Base-by-base conservation (phyloP, 257 asterid genomes). In the Schizonepeta tenuifolia region DNA sequence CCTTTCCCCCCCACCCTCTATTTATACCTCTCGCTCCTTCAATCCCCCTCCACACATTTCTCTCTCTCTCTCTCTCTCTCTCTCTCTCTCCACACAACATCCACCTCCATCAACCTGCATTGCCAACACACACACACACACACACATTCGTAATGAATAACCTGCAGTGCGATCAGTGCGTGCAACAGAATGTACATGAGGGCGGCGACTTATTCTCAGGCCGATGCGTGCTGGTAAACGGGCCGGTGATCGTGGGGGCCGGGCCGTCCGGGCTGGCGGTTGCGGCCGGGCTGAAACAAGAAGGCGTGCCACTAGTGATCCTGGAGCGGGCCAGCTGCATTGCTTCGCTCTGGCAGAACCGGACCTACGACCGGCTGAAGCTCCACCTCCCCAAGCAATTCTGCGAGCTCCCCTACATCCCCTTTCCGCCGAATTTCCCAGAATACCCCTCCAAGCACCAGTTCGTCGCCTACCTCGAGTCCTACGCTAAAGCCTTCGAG, bases 181-280 rank as follows among this genome's bases (percentile, higher is more conserved):
- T 43, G 8, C 87, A 82, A 13, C 79, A 26, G 1, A 31, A 31
- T 31, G 36, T 31, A 31, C 12, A 7, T 3, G 5, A 1, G 3
- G 43, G 9, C 57, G 57, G 78, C 0, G 88, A 74, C 55, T 75
- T 84, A 61, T 88, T 92, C 71, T 66, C 89, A 1, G 90, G 92
- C 24, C 81, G 91, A 12, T 84, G 97, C 77, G 61, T 90, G 21
- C 78, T 92, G 26, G 97, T 92, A 11, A 92, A 92, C 69, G 97
- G 97, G 38, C 97, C 97, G 1, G 93, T 92, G 3, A 88, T 92
- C 24, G 86, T 92, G 0, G 97, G 97, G 0, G 95, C 96, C 2
- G 97, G 97, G 1, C 97, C 97, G 2, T 89, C 97, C 0, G 98
- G 98, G 1, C 58, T 92, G 43, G 96, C 96, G 7, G 92, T 92